These are phyloP conservation scores for Tylopilus plumbeoviolaceoides DNA, from an alignment of 768 basidiomycete genomes.

Conservation along the genomic window DNA sequence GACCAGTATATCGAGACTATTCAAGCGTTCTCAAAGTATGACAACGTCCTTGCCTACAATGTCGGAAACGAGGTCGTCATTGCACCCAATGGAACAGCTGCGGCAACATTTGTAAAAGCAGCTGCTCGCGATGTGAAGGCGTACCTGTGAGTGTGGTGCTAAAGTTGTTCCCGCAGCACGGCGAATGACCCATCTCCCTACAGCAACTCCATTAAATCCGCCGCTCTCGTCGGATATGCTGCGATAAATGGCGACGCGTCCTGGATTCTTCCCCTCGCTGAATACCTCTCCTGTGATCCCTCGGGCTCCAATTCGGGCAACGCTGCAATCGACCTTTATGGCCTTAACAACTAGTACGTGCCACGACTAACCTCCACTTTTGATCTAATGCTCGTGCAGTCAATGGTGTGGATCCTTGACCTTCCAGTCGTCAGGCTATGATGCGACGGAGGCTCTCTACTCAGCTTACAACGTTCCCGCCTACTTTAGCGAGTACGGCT, in stretches of 20 bases:
- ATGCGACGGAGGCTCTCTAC: conserved; percentile 49
- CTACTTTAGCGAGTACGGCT: conserved; percentile 90
- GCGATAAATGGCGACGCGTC: conserved; percentile 68
- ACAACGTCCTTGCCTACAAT: conserved; percentile 87
- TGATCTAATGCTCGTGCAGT: conserved; percentile 37
- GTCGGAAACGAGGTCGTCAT: conserved; percentile 83
- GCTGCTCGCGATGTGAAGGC: conserved; percentile 86
- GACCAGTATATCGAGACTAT: conserved; percentile 78
- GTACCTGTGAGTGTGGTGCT: conserved; percentile 58
- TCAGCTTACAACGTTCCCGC: conserved; percentile 70
- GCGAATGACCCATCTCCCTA: background rate
- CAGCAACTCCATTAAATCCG: conserved; percentile 61
- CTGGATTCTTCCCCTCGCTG: conserved; percentile 66
- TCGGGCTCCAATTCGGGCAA: conserved; percentile 47
- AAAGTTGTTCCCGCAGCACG: background rate
- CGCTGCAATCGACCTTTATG: conserved; percentile 78
- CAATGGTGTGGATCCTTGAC: conserved; percentile 77
- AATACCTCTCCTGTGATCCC: conserved; percentile 76
- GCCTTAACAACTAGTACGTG: conserved; percentile 81
- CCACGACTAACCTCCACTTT: background rate
- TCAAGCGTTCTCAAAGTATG: conserved; percentile 75
- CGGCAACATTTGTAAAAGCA: conserved; percentile 82
- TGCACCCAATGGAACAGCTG: conserved; percentile 47
- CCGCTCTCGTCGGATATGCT: conserved; percentile 77
- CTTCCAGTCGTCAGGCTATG: conserved; percentile 50